Evolutionary conservation across 805 yeast species (phyloP).

Genomic region (Brettanomyces sp.): DNA sequence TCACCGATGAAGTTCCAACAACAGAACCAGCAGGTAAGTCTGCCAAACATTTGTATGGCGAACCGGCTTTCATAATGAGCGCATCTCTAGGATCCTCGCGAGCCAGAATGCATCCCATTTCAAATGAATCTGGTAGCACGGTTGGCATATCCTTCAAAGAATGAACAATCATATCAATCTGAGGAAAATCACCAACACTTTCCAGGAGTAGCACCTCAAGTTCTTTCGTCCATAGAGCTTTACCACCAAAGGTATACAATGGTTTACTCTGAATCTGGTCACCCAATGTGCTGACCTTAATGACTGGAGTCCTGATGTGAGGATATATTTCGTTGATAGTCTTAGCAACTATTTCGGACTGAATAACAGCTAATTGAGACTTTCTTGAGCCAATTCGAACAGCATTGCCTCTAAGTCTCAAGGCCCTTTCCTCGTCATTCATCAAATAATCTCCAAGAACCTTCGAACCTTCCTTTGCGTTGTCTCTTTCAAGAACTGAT

Average conservation of each 20-base stretch:
- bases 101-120: constrained; percentile 74
- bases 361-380: constrained; percentile 79
- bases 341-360: constrained; percentile 64
- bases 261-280: constrained; percentile 83
- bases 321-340: constrained; percentile 51
- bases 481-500: constrained; percentile 1
- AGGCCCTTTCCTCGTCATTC: constrained; percentile 1
- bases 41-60: constrained; percentile 50
- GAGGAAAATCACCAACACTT: constrained; percentile 50
- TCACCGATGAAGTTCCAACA: constrained; percentile 90
- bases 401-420: constrained; percentile 2
- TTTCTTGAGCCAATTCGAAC: constrained; percentile 77
- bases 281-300: constrained; percentile 80
- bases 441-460: constrained; percentile 1
- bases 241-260: constrained; percentile 90
- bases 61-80: constrained; percentile 58
- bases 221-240: constrained; percentile 93
- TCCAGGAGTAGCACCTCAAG: constrained; percentile 70
- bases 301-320: constrained; percentile 58
- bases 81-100: constrained; percentile 95
- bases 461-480: background rate
- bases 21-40: constrained; percentile 81
- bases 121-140: constrained; percentile 78
- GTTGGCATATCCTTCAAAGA: constrained; percentile 92
- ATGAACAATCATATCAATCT: constrained; percentile 85